phyloP scores from a whole-genome alignment of 1,284 basidiomycete genomes.

The Leccinum subrobustum region DNA sequence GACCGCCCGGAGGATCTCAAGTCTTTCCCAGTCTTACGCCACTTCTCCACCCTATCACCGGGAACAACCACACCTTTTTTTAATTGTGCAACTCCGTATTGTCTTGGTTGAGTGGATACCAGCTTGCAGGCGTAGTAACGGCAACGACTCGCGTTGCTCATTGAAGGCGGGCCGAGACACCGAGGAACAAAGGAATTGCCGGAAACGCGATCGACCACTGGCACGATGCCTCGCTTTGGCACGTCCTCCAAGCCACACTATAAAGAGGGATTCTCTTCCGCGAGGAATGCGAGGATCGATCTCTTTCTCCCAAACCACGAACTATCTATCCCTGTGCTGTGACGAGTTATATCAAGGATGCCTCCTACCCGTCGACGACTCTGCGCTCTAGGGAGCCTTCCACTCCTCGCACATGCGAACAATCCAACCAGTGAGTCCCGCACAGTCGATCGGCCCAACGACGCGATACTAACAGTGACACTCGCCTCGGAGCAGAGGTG shows the following conservation, averaged over 20 bases:
- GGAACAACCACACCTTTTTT: neutral
- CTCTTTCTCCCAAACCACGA: neutral
- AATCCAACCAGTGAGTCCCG: conserved; percentile 28
- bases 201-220: neutral
- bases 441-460: neutral
- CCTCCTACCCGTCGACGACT: conserved; percentile 26
- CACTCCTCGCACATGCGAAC: conserved; percentile 23
- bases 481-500: conserved; percentile 20
- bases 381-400: conserved; percentile 24
- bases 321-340: neutral
- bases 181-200: conserved; percentile 5
- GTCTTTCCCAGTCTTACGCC: neutral
- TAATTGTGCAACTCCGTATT: conserved; percentile 7
- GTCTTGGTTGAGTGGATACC: conserved; percentile 16
- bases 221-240: neutral
- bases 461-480: neutral
- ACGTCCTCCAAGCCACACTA: neutral
- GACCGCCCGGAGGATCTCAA: too few species aligned
- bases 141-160: neutral
- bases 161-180: neutral
- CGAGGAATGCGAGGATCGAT: neutral
- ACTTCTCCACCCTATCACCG: neutral
- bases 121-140: neutral
- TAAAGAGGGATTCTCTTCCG: neutral
- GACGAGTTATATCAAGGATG: conserved; percentile 13